Base-by-base conservation (phyloP, 139 green algal genomes). In the Monoraphidium neglectum region DNA sequence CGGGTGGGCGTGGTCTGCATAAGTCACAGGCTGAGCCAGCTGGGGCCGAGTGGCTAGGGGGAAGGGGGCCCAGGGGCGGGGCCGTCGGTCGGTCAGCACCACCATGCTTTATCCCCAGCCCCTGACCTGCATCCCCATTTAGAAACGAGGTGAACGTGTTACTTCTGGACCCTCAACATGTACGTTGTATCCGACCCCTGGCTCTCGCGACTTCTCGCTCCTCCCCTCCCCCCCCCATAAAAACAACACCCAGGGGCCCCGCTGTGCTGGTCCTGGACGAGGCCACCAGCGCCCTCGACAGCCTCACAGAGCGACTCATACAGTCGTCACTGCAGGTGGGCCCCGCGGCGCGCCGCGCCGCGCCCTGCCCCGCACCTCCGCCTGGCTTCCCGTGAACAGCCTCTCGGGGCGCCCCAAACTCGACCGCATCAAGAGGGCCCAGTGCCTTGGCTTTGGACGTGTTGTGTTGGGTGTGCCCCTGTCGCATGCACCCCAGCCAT, bases 211-310 rank as follows among this genome's bases (percentile, higher is more conserved):
- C n/a, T n/a, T n/a, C n/a, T n/a, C n/a, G n/a, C n/a, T n/a, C n/a
- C n/a, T n/a, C n/a, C n/a, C n/a, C n/a, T n/a, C n/a, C n/a, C n/a
- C n/a, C n/a, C n/a, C n/a, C n/a, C n/a, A n/a, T n/a, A n/a, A n/a
- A n/a, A n/a, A n/a, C n/a, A n/a, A n/a, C n/a, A 12, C 43, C 8
- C 43, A 51, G 43, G 43, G 60, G 67, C 15, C 86, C 86, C 13
- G 59, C 76, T 38, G 77, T 91, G 60, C 68, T 91, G 24, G 67
- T 91, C n/a, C 81, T 91, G 36, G 86, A 90, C 51, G 81, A 86
- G 89, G 94, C 86, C 78, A 91, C 81, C 53, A 90, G 72, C 36
- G 76, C 80, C 3, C 75, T 92, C 18, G 87, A 89, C 77, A 87
- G 71, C 51, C 65, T 91, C 46, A 93, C 87, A 21, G 87, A 92